Evolutionary conservation across 176 grass and related monocot genomes (phyloP).

Genomic region (Phoenix dactylifera): DNA sequence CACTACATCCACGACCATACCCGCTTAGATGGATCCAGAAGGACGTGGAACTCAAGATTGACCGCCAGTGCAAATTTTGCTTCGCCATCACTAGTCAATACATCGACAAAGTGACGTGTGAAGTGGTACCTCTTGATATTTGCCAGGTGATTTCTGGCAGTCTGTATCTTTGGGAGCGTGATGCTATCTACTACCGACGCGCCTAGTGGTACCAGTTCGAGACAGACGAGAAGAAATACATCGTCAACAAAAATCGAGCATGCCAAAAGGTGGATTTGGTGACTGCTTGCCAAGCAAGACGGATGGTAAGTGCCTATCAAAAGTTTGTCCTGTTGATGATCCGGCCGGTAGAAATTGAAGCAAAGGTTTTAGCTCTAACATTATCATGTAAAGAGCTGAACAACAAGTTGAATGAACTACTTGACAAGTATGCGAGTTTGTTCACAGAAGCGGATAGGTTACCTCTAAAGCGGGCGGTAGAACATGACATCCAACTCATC

Average conservation of each 20-base stretch:
- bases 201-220: too few species aligned
- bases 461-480: background rate
- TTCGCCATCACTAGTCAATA: too few species aligned
- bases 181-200: too few species aligned
- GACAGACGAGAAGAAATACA: too few species aligned
- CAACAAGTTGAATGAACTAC: background rate
- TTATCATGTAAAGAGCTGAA: background rate
- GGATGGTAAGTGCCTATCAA: background rate
- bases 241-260: background rate
- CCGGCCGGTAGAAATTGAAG: background rate
- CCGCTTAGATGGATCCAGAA: background rate
- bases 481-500: background rate
- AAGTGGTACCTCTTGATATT: too few species aligned
- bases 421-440: background rate
- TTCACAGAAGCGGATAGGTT: background rate
- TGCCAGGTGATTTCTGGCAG: too few species aligned
- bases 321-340: background rate
- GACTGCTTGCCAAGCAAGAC: background rate
- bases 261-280: background rate
- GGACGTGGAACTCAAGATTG: too few species aligned
- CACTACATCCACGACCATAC: background rate
- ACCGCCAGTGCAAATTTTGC: too few species aligned
- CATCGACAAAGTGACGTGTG: too few species aligned
- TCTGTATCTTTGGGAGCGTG: too few species aligned
- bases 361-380: background rate